phyloP scores from a whole-genome alignment of 352 stramenopile genomes.

The Globisporangium middletonii region DNA sequence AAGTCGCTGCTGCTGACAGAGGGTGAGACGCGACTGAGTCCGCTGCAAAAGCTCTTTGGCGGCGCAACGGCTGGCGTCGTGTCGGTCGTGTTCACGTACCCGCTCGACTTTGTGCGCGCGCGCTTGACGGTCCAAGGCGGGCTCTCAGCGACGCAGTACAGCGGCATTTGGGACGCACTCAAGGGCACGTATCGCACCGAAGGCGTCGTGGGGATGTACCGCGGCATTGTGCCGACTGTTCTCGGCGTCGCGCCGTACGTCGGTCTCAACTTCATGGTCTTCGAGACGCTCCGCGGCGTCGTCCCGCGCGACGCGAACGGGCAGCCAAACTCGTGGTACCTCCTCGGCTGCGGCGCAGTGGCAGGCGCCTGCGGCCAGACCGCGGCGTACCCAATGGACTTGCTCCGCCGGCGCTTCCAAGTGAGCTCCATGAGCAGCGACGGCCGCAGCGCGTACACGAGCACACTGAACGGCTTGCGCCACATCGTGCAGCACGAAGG shows the following conservation, averaged over 20 bases:
- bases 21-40: constrained; percentile 28
- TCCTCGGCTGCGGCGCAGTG: constrained; percentile 53
- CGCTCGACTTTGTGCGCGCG: constrained; percentile 68
- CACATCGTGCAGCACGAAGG: constrained; percentile 49
- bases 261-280: constrained; percentile 75
- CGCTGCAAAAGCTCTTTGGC: constrained; percentile 46
- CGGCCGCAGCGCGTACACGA: constrained; percentile 28
- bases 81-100: constrained; percentile 66
- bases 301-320: constrained; percentile 38
- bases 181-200: constrained; percentile 42
- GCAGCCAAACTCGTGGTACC: constrained; percentile 44
- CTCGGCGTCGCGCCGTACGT: constrained; percentile 71
- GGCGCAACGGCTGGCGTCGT: constrained; percentile 58
- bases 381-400: constrained; percentile 67
- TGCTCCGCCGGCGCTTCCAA: constrained; percentile 71
- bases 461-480: constrained; percentile 38
- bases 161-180: constrained; percentile 53
- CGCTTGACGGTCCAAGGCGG: constrained; percentile 63
- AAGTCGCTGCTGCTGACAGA: constrained; percentile 42
- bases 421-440: constrained; percentile 36
- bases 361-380: constrained; percentile 69
- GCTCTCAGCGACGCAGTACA: constrained; percentile 55
- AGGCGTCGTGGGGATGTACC: constrained; percentile 51
- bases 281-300: constrained; percentile 46
- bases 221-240: constrained; percentile 54